Conservation (phyloP, 192 early-diverging fungal species). For the Kickxella alabastrina region DNA sequence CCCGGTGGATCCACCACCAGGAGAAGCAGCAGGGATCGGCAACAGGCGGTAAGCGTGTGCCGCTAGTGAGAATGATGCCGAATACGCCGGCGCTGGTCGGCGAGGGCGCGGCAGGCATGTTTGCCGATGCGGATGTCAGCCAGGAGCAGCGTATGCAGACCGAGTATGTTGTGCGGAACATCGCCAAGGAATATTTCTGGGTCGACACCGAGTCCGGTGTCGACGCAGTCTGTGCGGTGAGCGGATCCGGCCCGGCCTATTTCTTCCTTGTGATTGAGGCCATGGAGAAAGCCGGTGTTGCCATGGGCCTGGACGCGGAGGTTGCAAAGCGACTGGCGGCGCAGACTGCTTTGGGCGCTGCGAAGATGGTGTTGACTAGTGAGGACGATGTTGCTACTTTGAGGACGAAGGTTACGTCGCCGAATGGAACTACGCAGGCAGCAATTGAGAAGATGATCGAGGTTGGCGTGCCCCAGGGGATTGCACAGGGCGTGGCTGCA, state of each 20-base stretch:
- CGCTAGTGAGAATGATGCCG: conserved; percentile 86
- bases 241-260: conserved; percentile 93
- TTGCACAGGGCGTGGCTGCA: conserved; percentile 22
- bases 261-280: conserved; percentile 92
- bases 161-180: conserved; percentile 64
- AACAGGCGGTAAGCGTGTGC: too few species aligned
- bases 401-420: conserved; percentile 84
- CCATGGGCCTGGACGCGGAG: conserved; percentile 67
- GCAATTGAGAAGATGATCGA: conserved; percentile 75
- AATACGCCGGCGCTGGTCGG: conserved; percentile 89
- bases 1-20: conserved; percentile 70
- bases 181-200: conserved; percentile 82
- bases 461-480: conserved; percentile 32
- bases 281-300: conserved; percentile 75
- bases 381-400: conserved; percentile 69
- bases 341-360: conserved; percentile 91
- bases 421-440: conserved; percentile 91
- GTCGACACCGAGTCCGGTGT: conserved; percentile 70
- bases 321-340: conserved; percentile 76
- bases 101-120: conserved; percentile 86
- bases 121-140: conserved; percentile 60
- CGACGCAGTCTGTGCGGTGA: conserved; percentile 85
- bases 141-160: conserved; percentile 61
- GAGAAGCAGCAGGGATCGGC: conserved; percentile 10
- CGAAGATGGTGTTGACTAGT: conserved; percentile 73